These are phyloP conservation scores for Eutypella sp. DNA, from an alignment of 2,329 filamentous ascomycete species.

Conservation along the genomic window DNA sequence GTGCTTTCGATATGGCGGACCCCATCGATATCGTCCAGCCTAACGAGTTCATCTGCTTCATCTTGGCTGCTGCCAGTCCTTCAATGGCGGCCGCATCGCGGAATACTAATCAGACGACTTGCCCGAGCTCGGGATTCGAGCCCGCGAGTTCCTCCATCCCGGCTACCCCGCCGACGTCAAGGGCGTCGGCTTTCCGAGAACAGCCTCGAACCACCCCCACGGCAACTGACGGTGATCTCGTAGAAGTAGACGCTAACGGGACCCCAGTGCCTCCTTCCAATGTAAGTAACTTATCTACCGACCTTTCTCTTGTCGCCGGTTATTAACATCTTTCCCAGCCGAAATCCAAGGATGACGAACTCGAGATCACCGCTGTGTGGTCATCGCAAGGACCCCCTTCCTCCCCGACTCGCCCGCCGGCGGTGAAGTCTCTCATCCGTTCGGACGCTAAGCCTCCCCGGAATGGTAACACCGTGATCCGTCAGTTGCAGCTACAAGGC, in stretches of 20 bases:
- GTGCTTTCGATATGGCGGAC: constrained; percentile 1
- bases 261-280: background rate
- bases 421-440: too few relatives aligned
- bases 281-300: too few relatives aligned
- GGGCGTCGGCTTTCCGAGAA: background rate
- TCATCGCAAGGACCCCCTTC: too few relatives aligned
- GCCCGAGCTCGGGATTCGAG: too few relatives aligned
- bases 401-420: too few relatives aligned
- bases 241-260: background rate
- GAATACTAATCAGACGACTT: too few relatives aligned
- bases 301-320: background rate
- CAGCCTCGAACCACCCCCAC: background rate
- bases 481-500: too few relatives aligned
- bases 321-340: background rate
- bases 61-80: too few relatives aligned
- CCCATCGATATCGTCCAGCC: background rate
- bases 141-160: too few relatives aligned
- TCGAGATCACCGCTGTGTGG: background rate
- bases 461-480: too few relatives aligned
- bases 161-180: background rate
- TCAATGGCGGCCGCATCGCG: too few relatives aligned
- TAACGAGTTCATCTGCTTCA: background rate
- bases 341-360: background rate
- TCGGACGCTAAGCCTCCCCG: too few relatives aligned
- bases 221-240: background rate